Base-by-base conservation (phyloP, 768 basidiomycete species). In the Myochromella boudieri region DNA sequence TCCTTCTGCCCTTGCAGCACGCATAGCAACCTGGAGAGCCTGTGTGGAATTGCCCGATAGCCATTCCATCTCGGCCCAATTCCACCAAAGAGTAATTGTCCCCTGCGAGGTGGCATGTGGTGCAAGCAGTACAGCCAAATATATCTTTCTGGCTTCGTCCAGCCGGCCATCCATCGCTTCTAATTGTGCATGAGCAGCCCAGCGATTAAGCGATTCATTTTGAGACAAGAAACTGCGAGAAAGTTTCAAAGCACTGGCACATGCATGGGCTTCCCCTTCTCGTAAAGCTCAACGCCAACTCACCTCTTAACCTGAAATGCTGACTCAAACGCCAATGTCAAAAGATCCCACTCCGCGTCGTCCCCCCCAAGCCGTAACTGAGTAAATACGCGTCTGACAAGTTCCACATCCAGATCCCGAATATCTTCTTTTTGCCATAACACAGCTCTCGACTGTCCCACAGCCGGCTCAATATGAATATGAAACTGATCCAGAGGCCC, bases 51-150 rank as follows among this genome's bases (percentile, higher is more conserved):
- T 55, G 1, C 80, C 76, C 11, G 69, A 61, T 9, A 89, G 60
- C 90, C 90, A 93, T 63, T 91, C 89, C 76, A 89, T 77, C 56
- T 92, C 84, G 1, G 84, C 85, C 87, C 88, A 92, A 55, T 84
- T 80, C 82, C 83, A 90, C 86, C 86, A 92, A 50, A 92, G 60
- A 46, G 62, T 62, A 17, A 75, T 69, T 12, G 66, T 58, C 25
- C 69, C 75, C 9, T 61, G 64, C 5, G 64, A 57, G 12, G 63
- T 42, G 20, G 68, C 64, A 2, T 71, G 66, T 1, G 80, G 68
- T 5, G 77, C 67, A 32, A 74, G 66, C 15, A 89, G 75, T 6
- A 87, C 71, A 1, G 83, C 82, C 53, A 83, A 75, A 63, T 88
- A 93, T 3, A 93, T 73, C 57, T 90, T 92, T 25, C 89, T 76